phyloP scores from a whole-genome alignment of 768 basidiomycete genomes.

The Clitopilus hobsonii region DNA sequence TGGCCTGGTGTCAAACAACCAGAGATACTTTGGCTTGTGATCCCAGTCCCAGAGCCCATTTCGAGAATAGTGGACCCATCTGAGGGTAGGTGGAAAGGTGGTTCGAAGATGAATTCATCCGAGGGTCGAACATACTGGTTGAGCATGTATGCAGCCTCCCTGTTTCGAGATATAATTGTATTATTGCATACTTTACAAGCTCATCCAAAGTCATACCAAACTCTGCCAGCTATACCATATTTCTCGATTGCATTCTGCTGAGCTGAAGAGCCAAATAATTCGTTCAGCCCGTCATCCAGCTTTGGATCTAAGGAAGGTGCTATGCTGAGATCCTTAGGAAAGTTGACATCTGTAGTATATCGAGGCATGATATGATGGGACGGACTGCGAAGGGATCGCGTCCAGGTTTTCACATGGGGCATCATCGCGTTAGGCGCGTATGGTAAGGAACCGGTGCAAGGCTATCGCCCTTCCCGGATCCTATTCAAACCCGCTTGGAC shows the following conservation, averaged over 20 bases:
- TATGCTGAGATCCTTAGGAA: conserved; percentile 32
- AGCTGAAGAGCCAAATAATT: conserved; percentile 25
- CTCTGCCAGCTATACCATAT: conserved; percentile 82
- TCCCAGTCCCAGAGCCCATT: conserved; percentile 75
- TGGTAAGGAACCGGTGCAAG: conserved; percentile 1
- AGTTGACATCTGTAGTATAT: conserved; percentile 22
- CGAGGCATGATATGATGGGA: background rate
- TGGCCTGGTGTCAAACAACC: conserved; percentile 28
- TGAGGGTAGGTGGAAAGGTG: conserved; percentile 34
- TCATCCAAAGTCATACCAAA: conserved; percentile 52
- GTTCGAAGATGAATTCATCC: conserved; percentile 43
- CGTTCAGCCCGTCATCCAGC: conserved; percentile 4
- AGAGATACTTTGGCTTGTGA: conserved; percentile 45
- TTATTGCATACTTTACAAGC: conserved; percentile 7
- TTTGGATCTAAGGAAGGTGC: conserved; percentile 23
- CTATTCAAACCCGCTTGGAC: background rate
- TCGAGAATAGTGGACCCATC: conserved; percentile 49
- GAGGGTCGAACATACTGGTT: conserved; percentile 46
- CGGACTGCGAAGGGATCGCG: background rate
- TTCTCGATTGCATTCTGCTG: conserved; percentile 58
- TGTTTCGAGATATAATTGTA: conserved; percentile 23
- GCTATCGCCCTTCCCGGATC: conserved; percentile 1
- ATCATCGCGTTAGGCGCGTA: background rate
- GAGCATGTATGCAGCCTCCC: conserved; percentile 72
- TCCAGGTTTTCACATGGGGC: background rate